Evolutionary conservation across 345 rosid species (phyloP), one percentile per base, ranked within the genome.

Genomic region (Gossypium arboreum): DNA sequence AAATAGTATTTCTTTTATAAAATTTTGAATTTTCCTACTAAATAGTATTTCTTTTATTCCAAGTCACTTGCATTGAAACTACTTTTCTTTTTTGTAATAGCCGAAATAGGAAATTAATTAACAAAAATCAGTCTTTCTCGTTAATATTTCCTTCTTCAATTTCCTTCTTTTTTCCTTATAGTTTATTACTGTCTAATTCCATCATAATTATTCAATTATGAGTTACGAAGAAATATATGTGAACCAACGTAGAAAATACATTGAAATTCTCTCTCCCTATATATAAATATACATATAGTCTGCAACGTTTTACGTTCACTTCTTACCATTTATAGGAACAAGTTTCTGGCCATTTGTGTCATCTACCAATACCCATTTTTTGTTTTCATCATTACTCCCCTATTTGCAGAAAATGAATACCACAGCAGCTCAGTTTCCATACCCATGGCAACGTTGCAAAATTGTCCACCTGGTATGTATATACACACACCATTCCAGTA

Each of bases 401-500:
- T 22, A 34, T 47, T 71, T 44, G 76, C 66, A 75, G 74, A 75
- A 77, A 48, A 77, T 85, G 88, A 82, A 84, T 55, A 44, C 83
- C 64, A 66, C 24, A 3, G 7, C 71, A 63, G 73, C 81, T 17
- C 60, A 78, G 59, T 82, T 70, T 76, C 54, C 84, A 24, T 80
- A 81, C 79, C 88, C 94, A 24, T 71, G 77, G 75, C 77, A 84
- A 55, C 79, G 77, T 44, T 84, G 86, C 75, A 89, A 89, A 74
- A 83, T 84, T 72, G 79, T 89, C 68, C 90, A 88, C 60, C 79
- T 90, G 86, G 94, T 88, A 73, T 43, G 76, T 57, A 44, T 71
- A 12, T 12, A 12, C 22, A 58, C 22, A 9, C 58, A 54, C 58
- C 41, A 34, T 34, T 34, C 41, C 7, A 34, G 41, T 34, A 34